A percentile compares a stretch with the other conserved stretches of the same genome.
phyloP scores from a whole-genome alignment of 2,329 filamentous ascomycete genomes.

The Polytolypa hystricis region DNA sequence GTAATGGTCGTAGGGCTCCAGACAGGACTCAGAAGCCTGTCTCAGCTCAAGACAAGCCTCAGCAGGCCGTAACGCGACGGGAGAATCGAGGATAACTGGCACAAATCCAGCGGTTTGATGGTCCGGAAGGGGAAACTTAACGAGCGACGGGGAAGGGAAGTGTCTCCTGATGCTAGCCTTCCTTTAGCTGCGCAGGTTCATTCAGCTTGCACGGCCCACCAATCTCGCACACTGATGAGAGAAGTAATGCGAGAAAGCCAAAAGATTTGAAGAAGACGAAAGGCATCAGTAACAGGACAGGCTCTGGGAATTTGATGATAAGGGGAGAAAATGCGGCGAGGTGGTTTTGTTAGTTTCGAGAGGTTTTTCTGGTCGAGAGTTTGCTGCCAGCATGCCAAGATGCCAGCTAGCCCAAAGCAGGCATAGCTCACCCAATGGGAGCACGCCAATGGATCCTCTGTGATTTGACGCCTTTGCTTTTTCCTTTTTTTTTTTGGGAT shows the following conservation, averaged over 20 bases:
- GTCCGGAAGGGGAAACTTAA: conserved; percentile 21
- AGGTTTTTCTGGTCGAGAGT: conserved; percentile 1
- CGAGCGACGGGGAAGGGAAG: conserved; percentile 32
- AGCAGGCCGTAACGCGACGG: neutral
- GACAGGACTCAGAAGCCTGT: neutral
- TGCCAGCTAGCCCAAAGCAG: neutral
- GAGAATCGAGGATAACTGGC: neutral
- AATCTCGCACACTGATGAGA: neutral
- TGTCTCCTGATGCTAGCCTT: too few species aligned
- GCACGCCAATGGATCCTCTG: too few species aligned
- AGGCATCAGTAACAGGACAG: too few species aligned
- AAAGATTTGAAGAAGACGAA: too few species aligned
- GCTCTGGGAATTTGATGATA: too few species aligned
- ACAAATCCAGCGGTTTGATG: too few species aligned
- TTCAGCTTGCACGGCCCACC: too few species aligned
- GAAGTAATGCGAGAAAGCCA: conserved; percentile 1
- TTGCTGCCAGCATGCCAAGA: conserved; percentile 1
- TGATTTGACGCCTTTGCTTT: too few species aligned
- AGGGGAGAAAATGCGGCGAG: conserved; percentile 1
- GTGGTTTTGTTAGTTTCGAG: neutral
- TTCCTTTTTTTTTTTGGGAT: too few species aligned
- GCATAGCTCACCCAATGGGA: neutral
- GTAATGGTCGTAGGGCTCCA: neutral
- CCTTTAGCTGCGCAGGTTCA: too few species aligned
- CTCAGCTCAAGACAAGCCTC: neutral